Evolutionary conservation across 306 rosid genomes (phyloP).

Genomic region (Rubus idaeus): DNA sequence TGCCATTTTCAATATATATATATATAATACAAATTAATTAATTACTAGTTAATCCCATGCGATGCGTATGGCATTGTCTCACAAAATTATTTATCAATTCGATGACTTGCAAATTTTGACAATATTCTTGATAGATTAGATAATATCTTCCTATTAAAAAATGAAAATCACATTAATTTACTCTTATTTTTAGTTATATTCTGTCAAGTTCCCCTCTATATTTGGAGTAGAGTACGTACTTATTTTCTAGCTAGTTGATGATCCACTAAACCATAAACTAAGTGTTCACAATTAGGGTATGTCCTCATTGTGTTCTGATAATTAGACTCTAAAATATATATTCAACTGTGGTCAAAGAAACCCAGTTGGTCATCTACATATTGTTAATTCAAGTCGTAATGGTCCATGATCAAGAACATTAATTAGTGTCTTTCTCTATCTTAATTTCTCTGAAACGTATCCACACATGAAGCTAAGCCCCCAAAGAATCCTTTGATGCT

Average conservation of each 20-base stretch:
- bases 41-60: not conserved
- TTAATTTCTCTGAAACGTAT: not conserved
- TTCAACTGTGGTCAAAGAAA: constrained; percentile 1
- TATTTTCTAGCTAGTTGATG: too few relatives aligned
- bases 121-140: not conserved
- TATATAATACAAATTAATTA: too few relatives aligned
- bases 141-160: not conserved
- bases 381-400: not conserved
- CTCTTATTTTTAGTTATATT: not conserved
- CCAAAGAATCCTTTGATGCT: not conserved
- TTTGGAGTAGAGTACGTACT: not conserved
- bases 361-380: not conserved
- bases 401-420: not conserved
- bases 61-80: not conserved
- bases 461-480: not conserved
- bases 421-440: not conserved
- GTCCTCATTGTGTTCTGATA: too few relatives aligned
- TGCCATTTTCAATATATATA: not conserved
- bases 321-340: not conserved
- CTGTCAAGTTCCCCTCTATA: not conserved
- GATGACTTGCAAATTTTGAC: too few relatives aligned
- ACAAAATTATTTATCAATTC: not conserved
- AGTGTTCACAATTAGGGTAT: too few relatives aligned
- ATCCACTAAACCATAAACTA: too few relatives aligned
- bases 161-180: not conserved